Conservation (phyloP, 1,284 basidiomycete species). For the Rhodotorula sp. region DNA sequence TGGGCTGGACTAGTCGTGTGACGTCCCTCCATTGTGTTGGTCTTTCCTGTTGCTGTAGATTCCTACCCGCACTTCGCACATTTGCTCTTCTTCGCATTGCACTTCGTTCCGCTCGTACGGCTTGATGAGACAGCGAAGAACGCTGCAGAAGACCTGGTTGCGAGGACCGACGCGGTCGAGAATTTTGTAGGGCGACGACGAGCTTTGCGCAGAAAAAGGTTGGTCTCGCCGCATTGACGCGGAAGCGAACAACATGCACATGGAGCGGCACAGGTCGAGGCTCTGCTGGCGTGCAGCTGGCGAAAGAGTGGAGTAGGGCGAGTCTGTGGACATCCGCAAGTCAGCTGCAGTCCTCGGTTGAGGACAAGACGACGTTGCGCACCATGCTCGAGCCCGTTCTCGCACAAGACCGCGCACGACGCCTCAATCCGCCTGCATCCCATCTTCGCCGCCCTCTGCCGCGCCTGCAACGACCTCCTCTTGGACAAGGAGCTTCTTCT, state of each 20-base stretch:
- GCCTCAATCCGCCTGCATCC: slow-evolving; percentile 13
- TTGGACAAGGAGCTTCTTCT: slow-evolving; percentile 21
- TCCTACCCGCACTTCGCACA: not conserved
- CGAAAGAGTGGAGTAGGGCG: not conserved
- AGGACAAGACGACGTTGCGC: not conserved
- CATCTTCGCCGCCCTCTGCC: not conserved
- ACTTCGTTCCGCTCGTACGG: too few relatives aligned
- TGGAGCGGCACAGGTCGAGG: too few relatives aligned
- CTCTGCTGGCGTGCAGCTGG: too few relatives aligned
- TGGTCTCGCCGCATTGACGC: too few relatives aligned
- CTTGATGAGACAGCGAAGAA: too few relatives aligned
- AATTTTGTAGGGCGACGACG: too few relatives aligned
- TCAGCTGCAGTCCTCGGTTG: not conserved
- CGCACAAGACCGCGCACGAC: too few relatives aligned
- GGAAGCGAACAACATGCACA: too few relatives aligned
- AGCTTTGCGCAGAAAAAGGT: too few relatives aligned
- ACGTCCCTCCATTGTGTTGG: not conserved
- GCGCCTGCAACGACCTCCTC: not conserved
- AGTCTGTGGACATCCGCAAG: not conserved
- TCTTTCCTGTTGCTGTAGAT: not conserved
- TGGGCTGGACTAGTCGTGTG: not conserved
- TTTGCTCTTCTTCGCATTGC: not conserved
- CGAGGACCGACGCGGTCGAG: too few relatives aligned
- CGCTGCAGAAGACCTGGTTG: too few relatives aligned
- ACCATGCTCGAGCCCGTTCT: slow-evolving; percentile 7